Conservation (phyloP, 148 eudicot genomes). For the Fagopyrum homotropicum region DNA sequence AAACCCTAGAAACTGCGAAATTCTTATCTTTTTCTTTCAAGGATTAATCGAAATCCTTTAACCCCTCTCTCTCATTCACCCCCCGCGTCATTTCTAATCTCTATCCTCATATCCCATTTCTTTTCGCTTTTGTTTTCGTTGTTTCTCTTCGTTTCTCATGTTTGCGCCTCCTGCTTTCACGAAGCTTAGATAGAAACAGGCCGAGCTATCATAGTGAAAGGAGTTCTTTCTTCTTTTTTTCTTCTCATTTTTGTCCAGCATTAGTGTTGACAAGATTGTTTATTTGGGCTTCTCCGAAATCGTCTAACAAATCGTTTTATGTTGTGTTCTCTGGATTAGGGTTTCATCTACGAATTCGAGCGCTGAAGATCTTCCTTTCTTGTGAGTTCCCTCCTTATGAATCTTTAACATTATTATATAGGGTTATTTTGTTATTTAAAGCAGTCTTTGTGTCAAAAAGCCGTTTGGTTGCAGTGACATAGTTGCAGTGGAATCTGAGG, state of each 20-base stretch:
- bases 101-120: background rate
- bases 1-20: constrained; percentile 5
- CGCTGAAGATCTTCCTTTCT: background rate
- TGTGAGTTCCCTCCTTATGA: background rate
- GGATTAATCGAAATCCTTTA: background rate
- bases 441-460: no score
- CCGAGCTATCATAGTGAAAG: background rate
- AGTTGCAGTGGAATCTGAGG: no score
- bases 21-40: background rate
- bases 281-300: background rate
- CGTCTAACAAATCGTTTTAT: background rate
- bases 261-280: background rate
- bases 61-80: background rate
- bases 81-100: background rate
- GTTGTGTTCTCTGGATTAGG: background rate
- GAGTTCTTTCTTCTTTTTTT: background rate
- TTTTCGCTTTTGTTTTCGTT: background rate
- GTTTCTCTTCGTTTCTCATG: background rate
- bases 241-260: background rate
- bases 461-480: no score
- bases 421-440: background rate
- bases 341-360: background rate
- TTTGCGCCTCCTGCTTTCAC: background rate
- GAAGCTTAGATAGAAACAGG: background rate
- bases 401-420: background rate